A percentile compares a stretch with the other conserved stretches of the same genome.
Evolutionary conservation across 441 rosid genomes (phyloP).

Genomic region (Pelargonium myrrhifolium): DNA sequence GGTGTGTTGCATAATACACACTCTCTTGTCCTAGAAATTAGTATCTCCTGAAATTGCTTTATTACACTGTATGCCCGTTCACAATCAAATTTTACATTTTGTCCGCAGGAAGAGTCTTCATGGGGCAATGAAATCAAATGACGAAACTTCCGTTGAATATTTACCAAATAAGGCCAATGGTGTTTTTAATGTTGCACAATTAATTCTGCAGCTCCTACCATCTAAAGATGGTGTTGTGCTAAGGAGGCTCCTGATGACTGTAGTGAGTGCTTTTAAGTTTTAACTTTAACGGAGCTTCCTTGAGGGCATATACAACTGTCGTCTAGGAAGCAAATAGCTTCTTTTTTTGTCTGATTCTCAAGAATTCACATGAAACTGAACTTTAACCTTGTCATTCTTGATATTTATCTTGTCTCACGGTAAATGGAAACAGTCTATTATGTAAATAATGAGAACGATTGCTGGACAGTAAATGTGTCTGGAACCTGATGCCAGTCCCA

Average conservation of each 20-base stretch:
- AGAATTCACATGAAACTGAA: background rate
- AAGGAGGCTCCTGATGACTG: constrained; percentile 83
- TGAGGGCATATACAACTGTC: background rate
- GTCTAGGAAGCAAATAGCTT: background rate
- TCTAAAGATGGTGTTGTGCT: constrained; percentile 74
- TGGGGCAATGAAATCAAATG: constrained; percentile 28
- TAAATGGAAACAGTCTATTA: background rate
- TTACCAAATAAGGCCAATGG: constrained; percentile 31
- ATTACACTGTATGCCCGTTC: background rate
- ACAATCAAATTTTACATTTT: constrained; percentile 15
- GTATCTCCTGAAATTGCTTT: background rate
- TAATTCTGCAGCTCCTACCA: constrained; percentile 60
- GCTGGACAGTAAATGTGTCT: background rate
- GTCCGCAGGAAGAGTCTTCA: constrained; percentile 49
- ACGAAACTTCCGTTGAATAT: constrained; percentile 31
- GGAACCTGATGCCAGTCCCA: background rate
- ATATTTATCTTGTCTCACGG: background rate
- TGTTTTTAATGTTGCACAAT: constrained; percentile 37
- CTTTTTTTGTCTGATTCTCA: background rate
- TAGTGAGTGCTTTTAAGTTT: constrained; percentile 46
- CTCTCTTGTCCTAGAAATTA: background rate
- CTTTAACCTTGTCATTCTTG: background rate
- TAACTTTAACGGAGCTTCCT: background rate
- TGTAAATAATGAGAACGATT: background rate
- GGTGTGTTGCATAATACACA: constrained; percentile 31